A percentile compares a stretch with the other conserved stretches of the same genome.
Conservation (phyloP, 768 basidiomycete species). For the Cystofilobasidium capitatum region DNA sequence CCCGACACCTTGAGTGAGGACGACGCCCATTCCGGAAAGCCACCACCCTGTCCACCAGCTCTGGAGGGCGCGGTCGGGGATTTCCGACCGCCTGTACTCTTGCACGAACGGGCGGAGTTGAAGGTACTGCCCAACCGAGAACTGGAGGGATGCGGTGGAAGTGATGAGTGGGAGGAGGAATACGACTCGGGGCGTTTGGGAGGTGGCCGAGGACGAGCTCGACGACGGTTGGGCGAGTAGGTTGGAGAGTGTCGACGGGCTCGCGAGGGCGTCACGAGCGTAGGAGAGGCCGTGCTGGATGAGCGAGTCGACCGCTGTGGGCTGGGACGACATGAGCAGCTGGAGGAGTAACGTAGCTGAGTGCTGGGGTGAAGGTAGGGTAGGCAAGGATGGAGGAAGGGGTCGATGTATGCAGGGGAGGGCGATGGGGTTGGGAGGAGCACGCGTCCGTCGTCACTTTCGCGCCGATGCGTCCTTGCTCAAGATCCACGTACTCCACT, state of each 20-base stretch:
- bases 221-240: neutral
- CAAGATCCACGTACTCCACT: no score
- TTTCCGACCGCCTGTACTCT: neutral
- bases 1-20: neutral
- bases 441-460: no score
- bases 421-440: no score
- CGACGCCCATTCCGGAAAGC: slow-evolving; percentile 2
- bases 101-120: neutral
- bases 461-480: no score
- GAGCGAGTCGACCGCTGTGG: slow-evolving; percentile 1
- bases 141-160: neutral
- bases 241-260: neutral
- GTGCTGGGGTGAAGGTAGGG: neutral
- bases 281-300: slow-evolving; percentile 1
- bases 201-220: neutral
- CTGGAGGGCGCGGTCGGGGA: slow-evolving; percentile 7
- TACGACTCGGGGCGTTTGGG: neutral
- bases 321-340: neutral
- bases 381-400: neutral
- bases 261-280: neutral
- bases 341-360: neutral
- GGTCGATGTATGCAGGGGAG: no score
- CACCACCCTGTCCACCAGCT: slow-evolving; percentile 11
- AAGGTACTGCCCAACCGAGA: neutral
- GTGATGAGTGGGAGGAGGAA: neutral